Conservation (phyloP, 805 yeast species). For the Starmerella bombi region DNA sequence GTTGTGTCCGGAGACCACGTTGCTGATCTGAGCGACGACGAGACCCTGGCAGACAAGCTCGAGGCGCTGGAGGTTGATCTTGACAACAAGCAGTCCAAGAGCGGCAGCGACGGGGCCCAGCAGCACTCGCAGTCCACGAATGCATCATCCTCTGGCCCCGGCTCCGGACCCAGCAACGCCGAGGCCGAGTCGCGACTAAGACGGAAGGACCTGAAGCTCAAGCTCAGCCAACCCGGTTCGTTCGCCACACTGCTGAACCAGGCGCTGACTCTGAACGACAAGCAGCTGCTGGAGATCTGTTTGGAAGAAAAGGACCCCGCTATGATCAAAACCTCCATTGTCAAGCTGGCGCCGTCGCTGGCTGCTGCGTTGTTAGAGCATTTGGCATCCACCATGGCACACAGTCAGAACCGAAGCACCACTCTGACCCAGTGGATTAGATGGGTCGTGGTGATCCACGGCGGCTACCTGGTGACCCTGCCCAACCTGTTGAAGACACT, state of each 20-base stretch:
- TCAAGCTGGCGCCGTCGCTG: slow-evolving; percentile 36
- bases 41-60: slow-evolving; percentile 33
- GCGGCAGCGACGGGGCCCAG: slow-evolving; percentile 17
- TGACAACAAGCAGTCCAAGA: slow-evolving; percentile 8
- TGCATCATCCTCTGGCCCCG: no score
- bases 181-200: slow-evolving; percentile 9
- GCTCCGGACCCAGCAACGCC: slow-evolving; percentile 22
- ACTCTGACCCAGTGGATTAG: slow-evolving; percentile 57
- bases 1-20: slow-evolving; percentile 29
- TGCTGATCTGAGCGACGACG: slow-evolving; percentile 25
- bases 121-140: slow-evolving; percentile 1
- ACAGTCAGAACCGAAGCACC: slow-evolving; percentile 42
- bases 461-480: slow-evolving; percentile 45
- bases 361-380: slow-evolving; percentile 36
- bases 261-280: slow-evolving; percentile 79
- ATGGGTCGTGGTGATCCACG: slow-evolving; percentile 61
- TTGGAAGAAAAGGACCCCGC: slow-evolving; percentile 41
- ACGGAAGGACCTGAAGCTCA: slow-evolving; percentile 28
- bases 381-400: slow-evolving; percentile 37
- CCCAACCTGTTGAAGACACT: slow-evolving; percentile 42
- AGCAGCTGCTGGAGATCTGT: slow-evolving; percentile 72
- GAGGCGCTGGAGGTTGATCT: slow-evolving; percentile 26
- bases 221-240: slow-evolving; percentile 52
- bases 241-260: slow-evolving; percentile 76
- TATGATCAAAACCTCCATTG: slow-evolving; percentile 42